Evolutionary conservation across 2,329 filamentous ascomycete species (phyloP), one percentile per base, ranked within the genome.

Genomic region (Xylaria sp.): DNA sequence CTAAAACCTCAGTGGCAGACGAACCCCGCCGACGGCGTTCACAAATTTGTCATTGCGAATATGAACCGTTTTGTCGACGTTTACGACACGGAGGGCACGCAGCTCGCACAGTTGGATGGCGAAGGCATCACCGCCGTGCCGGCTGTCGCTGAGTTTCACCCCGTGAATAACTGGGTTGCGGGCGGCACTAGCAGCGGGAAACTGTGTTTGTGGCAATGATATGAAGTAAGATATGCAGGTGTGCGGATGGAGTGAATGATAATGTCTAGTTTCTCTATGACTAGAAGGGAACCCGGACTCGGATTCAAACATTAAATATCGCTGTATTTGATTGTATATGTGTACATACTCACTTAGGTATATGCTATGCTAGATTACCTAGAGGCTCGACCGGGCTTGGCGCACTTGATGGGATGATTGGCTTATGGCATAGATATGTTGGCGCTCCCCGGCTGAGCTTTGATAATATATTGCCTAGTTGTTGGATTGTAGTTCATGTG

Each of bases 51-150:
- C 28, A 95, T 99, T 66, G 96, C 93, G 1, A 99, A 98, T 75
- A 98, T 98, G 96, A 97, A 97, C 78, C 89, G 96, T 1, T 98
- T 98, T 75, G 93, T 98, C 1, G 96, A 99, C 77, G 88, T 99
- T 0, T 99, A 92, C 79, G 92, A 91, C 0, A 86, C 90, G 0
- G 88, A 92, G 58, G 96, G 96, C 0, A 91, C 94, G 75, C 95
- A 98, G 79, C 82, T 99, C 3, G 95, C 93, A 0, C 95, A 98
- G 79, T 81, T 97, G 0, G 94, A 91, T 1, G 94, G 94, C 0
- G 94, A 97, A 0, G 93, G 92, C 0, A 97, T 99, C 74, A 97
- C 94, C 0, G 96, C 96, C 7, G 96, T 99, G 3, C 96, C 96
- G 2, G 93, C 96, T 0, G 96, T 97, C 0, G 92, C 94, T 0